Base-by-base conservation (phyloP, 1,139 yeast species). In the Suhomyces coccinellae region DNA sequence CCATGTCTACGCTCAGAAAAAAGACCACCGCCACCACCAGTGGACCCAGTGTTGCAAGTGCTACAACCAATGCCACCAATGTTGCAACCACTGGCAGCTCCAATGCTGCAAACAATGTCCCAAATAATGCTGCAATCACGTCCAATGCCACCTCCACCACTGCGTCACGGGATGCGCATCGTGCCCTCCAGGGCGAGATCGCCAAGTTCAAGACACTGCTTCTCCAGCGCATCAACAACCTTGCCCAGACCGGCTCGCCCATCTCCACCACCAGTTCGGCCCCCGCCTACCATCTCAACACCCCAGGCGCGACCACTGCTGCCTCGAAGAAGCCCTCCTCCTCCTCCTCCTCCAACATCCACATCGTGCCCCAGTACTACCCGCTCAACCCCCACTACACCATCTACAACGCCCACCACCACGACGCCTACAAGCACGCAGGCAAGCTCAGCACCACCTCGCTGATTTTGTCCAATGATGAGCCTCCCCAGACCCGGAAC, bases 331-430 rank as follows among this genome's bases (percentile, higher is more conserved):
- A 52, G 54, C 44, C 62, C 10, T 55, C 63, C 11, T 52, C 45
- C 41, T 46, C 62, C 10, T 55, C 63, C 11, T 52, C 45, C 41
- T 46, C 61, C n/a, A 57, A 53, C 38, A 53, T 55, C 28, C 47
- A 53, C 20, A 54, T 54, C 27, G 64, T 65, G 6, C 71, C 73
- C 3, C 74, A 69, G 51, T 66, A 61, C 39, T 69, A 69, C 43
- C 73, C 75, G 1, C 52, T 69, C 33, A 68, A 69, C 46, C 73
- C 73, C 1, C 68, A 69, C 48, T 69, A 68, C 51, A 53, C 69
- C 15, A 58, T 65, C 30, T 64, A 63, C 49, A 55, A 55, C 40
- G 55, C 52, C 5, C 44, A 44, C 13, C 38, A 36, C 22, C 38
- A 36, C 22, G 48, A 45, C 15, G 43, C 44, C 8, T 37, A 42